Percentiles rank a stretch among this genome's conserved stretches.
These are phyloP conservation scores for Lizanozyma gosingica DNA, from an alignment of 1,139 yeast species.

Conservation along the genomic window DNA sequence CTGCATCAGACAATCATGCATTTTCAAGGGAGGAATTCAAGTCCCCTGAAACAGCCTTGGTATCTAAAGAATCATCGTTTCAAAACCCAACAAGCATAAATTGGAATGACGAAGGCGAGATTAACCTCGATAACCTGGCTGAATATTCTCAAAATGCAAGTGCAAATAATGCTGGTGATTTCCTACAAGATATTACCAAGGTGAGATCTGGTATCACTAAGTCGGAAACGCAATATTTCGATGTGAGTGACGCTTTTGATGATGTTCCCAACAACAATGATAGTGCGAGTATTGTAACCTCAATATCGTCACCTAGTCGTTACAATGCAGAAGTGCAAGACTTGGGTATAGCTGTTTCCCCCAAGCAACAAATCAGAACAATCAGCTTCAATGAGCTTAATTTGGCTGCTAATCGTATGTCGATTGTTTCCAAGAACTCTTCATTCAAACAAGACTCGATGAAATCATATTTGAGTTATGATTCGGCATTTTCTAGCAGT, in stretches of 20 bases:
- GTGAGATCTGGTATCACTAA: constrained; percentile 3
- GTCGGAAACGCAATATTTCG: neutral
- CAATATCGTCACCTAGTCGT: constrained; percentile 30
- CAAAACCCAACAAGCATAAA: constrained; percentile 35
- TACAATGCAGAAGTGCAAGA: constrained; percentile 38
- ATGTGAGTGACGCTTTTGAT: constrained; percentile 4
- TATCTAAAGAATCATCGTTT: constrained; percentile 26
- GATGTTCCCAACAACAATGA: constrained; percentile 8
- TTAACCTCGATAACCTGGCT: constrained; percentile 21
- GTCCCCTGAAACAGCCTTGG: neutral
- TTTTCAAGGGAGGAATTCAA: too few species aligned
- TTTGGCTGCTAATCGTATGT: constrained; percentile 10
- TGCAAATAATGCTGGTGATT: neutral
- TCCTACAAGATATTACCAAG: neutral
- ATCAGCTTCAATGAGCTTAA: constrained; percentile 1
- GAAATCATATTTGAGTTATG: constrained; percentile 47
- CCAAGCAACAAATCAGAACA: constrained; percentile 9
- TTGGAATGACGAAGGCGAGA: constrained; percentile 33
- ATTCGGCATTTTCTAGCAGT: constrained; percentile 38
- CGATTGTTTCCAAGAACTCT: constrained; percentile 12
- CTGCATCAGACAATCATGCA: neutral
- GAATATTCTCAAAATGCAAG: constrained; percentile 3
- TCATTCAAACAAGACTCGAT: constrained; percentile 26
- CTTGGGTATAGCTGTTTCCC: constrained; percentile 38
- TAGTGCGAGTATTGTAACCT: neutral